phyloP scores from a whole-genome alignment of 352 stramenopile genomes.

The Peronospora farinosa region DNA sequence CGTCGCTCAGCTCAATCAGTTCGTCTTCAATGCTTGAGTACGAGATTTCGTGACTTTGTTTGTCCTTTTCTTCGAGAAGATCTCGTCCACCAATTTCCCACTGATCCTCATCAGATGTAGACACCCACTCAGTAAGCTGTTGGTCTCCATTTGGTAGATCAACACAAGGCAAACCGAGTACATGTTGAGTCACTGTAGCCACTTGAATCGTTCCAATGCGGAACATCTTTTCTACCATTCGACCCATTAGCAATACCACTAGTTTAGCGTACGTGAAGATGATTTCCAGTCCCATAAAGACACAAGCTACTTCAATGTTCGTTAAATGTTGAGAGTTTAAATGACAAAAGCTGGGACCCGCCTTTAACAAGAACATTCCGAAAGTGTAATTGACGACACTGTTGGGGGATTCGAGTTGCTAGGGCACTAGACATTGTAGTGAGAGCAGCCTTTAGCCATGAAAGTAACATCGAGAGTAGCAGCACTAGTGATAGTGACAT shows the following conservation, averaged over 20 bases:
- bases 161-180: constrained; percentile 12
- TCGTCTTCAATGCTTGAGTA: constrained; percentile 29
- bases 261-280: constrained; percentile 20
- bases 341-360: constrained; percentile 13
- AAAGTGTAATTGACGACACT: background rate
- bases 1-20: constrained; percentile 36
- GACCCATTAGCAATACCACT: constrained; percentile 12
- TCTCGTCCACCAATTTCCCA: constrained; percentile 21
- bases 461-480: too few relatives aligned
- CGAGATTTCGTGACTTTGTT: background rate
- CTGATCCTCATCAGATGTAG: constrained; percentile 11
- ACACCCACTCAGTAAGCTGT: constrained; percentile 10
- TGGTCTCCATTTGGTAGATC: constrained; percentile 11
- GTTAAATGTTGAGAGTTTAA: background rate
- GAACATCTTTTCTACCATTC: constrained; percentile 16
- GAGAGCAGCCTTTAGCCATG: too few relatives aligned
- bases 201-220: constrained; percentile 5
- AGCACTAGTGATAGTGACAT: too few relatives aligned
- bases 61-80: constrained; percentile 15
- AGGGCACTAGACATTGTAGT: too few relatives aligned
- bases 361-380: background rate
- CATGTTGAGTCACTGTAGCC: background rate
- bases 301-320: background rate
- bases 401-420: too few relatives aligned
- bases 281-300: constrained; percentile 25